Evolutionary conservation across 192 early-diverging fungal species (phyloP), one percentile per base, ranked within the genome.

Genomic region (Radiomyces spectabilis): DNA sequence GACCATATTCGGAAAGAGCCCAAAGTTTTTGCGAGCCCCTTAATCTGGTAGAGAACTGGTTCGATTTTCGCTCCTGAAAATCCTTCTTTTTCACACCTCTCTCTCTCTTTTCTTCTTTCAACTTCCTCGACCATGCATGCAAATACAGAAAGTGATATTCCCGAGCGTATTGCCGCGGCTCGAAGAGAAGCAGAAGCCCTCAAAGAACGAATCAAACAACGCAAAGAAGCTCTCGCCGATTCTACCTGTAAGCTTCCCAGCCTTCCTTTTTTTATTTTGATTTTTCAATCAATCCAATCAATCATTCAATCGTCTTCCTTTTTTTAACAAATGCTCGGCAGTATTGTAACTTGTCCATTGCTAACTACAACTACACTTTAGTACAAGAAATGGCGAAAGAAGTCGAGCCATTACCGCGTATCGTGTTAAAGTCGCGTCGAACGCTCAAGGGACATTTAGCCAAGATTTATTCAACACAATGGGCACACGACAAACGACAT

Each of bases 381-480:
- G 95, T 99, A 38, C 82, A 83, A 53, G 71, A 82, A 45, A 88
- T 94, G 61, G 85, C 97, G 5, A 82, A 85, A 29, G 89, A 92
- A 42, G 78, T 98, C 37, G 85, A 95, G 41, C 79, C 90, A 31
- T 72, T 98, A 43, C 94, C 94, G 16, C 81, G 92, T 43, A 85
- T 65, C 38, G 81, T 81, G 47, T 95, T 99, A 87, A 97, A 95
- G 63, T 90, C 95, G 60, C 86, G 95, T 44, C 82, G 95, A 40
- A 95, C 94, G 10, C 79, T 99, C 33, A 98, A 98, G 74, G 97
- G 97, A 31, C 97, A 99, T 69, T 68, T 99, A 53, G 94, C 95
- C 15, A 99, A 99, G 65, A 96, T 99, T 48, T 99, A 99, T 69
- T 89, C 95, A 13, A 97, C 97, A 94, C 93, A 99, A 70, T 99